phyloP scores from a whole-genome alignment of 257 asterid species.

The Avicennia marina region DNA sequence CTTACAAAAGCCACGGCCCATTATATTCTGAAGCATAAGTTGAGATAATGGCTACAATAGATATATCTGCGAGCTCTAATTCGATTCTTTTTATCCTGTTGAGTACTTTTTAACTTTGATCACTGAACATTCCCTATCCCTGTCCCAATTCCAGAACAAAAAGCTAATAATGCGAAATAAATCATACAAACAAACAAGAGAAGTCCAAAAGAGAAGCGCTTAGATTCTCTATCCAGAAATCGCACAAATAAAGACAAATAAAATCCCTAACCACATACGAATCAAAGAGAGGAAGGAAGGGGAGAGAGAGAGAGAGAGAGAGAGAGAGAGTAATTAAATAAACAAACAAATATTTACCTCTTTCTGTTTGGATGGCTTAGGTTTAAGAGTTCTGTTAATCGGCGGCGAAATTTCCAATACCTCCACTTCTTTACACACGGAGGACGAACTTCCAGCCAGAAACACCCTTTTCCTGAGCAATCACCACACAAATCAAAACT shows the following conservation, averaged over 20 bases:
- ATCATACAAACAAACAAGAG: neutral
- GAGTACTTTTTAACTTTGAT: conserved; percentile 8
- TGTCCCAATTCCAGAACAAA: neutral
- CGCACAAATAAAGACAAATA: neutral
- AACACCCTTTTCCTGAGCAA: conserved; percentile 63
- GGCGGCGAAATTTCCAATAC: conserved; percentile 55
- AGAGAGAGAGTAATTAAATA: neutral
- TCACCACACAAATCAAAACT: conserved; percentile 21
- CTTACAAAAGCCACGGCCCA: neutral
- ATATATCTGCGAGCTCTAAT: neutral
- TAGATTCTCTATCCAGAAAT: neutral
- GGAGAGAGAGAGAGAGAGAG: no score
- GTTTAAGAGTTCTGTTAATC: conserved; percentile 27
- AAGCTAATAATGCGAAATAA: neutral
- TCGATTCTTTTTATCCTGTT: neutral
- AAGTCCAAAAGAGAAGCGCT: neutral
- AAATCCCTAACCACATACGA: neutral
- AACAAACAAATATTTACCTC: conserved; percentile 37
- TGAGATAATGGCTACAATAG: neutral
- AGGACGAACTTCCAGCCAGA: conserved; percentile 52
- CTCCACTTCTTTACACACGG: conserved; percentile 48
- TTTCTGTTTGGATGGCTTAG: conserved; percentile 38
- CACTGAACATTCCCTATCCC: neutral
- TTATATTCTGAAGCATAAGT: neutral
- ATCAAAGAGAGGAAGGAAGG: neutral